phyloP scores from a whole-genome alignment of 495 filamentous ascomycete species.

The Lasiosphaeria ovina region DNA sequence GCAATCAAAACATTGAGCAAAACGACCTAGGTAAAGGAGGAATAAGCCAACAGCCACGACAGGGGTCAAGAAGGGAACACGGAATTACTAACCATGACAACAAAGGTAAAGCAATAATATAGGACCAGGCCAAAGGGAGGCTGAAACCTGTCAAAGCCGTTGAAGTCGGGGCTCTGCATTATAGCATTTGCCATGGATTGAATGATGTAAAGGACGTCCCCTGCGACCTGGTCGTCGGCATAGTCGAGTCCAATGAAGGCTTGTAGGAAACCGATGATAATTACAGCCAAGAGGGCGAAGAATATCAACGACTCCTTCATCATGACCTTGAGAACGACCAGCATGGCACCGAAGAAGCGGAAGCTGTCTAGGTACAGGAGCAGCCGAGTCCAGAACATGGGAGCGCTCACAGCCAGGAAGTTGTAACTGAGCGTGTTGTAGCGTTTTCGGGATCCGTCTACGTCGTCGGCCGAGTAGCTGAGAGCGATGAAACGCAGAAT shows the following conservation, averaged over 20 bases:
- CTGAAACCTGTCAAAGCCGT: slow-evolving; percentile 72
- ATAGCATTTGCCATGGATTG: slow-evolving; percentile 88
- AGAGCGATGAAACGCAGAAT: slow-evolving; percentile 75
- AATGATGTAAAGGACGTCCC: slow-evolving; percentile 67
- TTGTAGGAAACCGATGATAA: slow-evolving; percentile 88
- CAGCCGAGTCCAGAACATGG: slow-evolving; percentile 96
- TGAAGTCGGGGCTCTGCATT: slow-evolving; percentile 88
- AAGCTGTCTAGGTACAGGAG: slow-evolving; percentile 90
- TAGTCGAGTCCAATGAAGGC: slow-evolving; percentile 93
- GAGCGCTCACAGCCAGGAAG: slow-evolving; percentile 84
- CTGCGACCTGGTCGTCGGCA: slow-evolving; percentile 62
- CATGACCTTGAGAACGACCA: slow-evolving; percentile 96
- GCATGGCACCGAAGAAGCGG: slow-evolving; percentile 96
- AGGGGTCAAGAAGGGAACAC: slow-evolving; percentile 13
- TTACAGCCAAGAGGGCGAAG: slow-evolving; percentile 86
- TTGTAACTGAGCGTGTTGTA: slow-evolving; percentile 87
- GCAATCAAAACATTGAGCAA: slow-evolving; percentile 93
- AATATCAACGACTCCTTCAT: slow-evolving; percentile 99
- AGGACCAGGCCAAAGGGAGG: slow-evolving; percentile 83
- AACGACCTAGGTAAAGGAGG: slow-evolving; percentile 43
- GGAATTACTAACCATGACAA: slow-evolving; percentile 73
- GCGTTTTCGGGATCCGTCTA: slow-evolving; percentile 51
- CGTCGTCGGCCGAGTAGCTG: slow-evolving; percentile 49
- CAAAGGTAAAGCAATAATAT: slow-evolving; percentile 94
- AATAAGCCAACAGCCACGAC: not conserved